Conservation (phyloP, 768 basidiomycete species). For the Sistotremastrum niveocremeum region DNA sequence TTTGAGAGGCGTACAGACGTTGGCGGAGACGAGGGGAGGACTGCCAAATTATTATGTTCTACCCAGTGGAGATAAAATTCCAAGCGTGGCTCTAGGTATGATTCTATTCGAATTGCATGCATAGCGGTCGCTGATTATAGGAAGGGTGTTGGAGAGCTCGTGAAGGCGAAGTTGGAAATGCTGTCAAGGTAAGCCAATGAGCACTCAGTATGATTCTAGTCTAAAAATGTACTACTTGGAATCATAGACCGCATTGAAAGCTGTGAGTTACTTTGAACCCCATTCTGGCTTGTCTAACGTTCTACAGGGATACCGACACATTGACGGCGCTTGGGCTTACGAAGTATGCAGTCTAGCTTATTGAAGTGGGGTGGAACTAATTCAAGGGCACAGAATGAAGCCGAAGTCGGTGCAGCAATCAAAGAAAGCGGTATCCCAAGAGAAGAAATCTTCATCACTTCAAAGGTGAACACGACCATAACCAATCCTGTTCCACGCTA, state of each 20-base stretch:
- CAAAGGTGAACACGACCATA: constrained; percentile 35
- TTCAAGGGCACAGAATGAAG: constrained; percentile 40
- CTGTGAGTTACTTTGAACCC: constrained; percentile 14
- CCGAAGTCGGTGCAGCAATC: constrained; percentile 51
- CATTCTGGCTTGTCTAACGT: not conserved
- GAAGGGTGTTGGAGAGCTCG: constrained; percentile 52
- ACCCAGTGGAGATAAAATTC: constrained; percentile 56
- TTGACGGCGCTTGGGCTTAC: constrained; percentile 65
- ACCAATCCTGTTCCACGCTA: not conserved
- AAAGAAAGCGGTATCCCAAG: constrained; percentile 46
- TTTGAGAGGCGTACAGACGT: too few relatives aligned
- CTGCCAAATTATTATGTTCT: constrained; percentile 40
- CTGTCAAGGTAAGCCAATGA: constrained; percentile 38
- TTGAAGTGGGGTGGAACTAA: not conserved
- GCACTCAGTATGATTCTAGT: not conserved
- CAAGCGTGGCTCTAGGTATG: constrained; percentile 50
- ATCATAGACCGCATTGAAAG: constrained; percentile 36
- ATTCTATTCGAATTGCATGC: not conserved
- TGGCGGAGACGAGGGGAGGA: too few relatives aligned
- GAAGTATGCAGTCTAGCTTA: constrained; percentile 22
- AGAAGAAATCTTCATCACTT: constrained; percentile 52
- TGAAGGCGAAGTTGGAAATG: constrained; percentile 45
- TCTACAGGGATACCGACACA: constrained; percentile 41
- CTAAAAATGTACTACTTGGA: not conserved
- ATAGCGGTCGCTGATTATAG: not conserved